These are phyloP conservation scores for Lactarius hengduanensis DNA, from an alignment of 768 basidiomycete species.

Conservation along the genomic window DNA sequence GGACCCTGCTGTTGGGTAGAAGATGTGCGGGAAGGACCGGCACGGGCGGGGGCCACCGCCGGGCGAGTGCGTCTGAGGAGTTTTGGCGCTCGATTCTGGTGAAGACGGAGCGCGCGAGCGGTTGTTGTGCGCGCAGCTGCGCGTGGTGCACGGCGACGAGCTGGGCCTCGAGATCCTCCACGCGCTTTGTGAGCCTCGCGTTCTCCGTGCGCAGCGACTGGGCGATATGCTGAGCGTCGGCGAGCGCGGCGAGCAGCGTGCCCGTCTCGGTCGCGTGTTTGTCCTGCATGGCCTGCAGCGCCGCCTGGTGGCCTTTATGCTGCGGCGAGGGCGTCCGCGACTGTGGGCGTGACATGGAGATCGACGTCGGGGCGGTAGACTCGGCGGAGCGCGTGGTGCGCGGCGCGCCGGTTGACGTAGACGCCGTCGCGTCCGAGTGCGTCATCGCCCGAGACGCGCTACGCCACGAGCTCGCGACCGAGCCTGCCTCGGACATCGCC, in stretches of 20 bases:
- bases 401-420: conserved; percentile 43
- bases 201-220: conserved; percentile 70
- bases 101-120: conserved; percentile 17
- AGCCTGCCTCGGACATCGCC: conserved; percentile 30
- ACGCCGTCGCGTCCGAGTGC: conserved; percentile 42
- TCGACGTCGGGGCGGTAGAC: conserved; percentile 70
- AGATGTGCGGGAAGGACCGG: neutral
- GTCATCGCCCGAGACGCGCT: conserved; percentile 36
- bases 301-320: conserved; percentile 41
- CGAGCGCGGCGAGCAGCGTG: conserved; percentile 67
- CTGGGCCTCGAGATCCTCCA: conserved; percentile 40
- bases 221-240: conserved; percentile 69
- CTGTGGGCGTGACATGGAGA: conserved; percentile 39
- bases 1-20: neutral
- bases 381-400: conserved; percentile 49
- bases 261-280: conserved; percentile 69
- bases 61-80: conserved; percentile 6
- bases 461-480: conserved; percentile 25
- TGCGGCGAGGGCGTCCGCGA: conserved; percentile 42
- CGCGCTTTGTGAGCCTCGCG: conserved; percentile 38
- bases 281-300: conserved; percentile 52
- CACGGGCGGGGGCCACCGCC: conserved; percentile 1
- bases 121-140: conserved; percentile 30
- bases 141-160: conserved; percentile 34
- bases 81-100: conserved; percentile 16